Conservation (phyloP, 306 rosid genomes). For the Ziziphus jujuba region DNA sequence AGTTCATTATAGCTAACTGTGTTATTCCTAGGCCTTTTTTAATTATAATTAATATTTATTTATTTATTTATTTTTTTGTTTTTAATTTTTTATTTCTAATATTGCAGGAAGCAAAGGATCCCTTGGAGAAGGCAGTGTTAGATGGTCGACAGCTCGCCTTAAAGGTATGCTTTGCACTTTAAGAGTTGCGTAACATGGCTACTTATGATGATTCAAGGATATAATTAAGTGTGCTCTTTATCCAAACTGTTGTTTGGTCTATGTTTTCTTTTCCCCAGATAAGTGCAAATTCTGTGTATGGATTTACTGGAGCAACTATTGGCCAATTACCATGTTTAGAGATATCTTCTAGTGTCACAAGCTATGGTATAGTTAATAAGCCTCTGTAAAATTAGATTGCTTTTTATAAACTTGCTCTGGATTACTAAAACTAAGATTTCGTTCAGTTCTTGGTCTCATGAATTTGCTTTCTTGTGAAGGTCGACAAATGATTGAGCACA, state of each 20-base stretch:
- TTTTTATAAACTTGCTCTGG: slow-evolving; percentile 1
- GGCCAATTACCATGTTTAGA: slow-evolving; percentile 93
- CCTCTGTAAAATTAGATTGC: slow-evolving; percentile 8
- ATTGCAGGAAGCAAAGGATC: slow-evolving; percentile 84
- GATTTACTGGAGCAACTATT: slow-evolving; percentile 95
- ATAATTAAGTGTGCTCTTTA: slow-evolving; percentile 10
- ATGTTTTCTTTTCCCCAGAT: slow-evolving; percentile 46
- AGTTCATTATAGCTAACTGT: slow-evolving; percentile 9
- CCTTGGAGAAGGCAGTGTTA: slow-evolving; percentile 91
- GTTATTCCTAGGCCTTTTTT: slow-evolving; percentile 17
- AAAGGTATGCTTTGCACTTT: slow-evolving; percentile 50
- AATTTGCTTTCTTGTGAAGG: slow-evolving; percentile 53
- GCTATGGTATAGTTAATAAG: slow-evolving; percentile 70
- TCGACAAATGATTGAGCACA: slow-evolving; percentile 95
- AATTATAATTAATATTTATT: slow-evolving; percentile 17
- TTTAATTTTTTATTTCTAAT: slow-evolving; percentile 7
- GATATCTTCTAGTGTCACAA: slow-evolving; percentile 99
- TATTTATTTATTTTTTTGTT: not conserved
- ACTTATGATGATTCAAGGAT: slow-evolving; percentile 4
- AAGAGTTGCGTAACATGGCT: slow-evolving; percentile 12
- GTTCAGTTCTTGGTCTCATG: slow-evolving; percentile 25
- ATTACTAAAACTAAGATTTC: slow-evolving; percentile 17
- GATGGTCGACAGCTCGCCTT: slow-evolving; percentile 95
- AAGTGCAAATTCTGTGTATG: slow-evolving; percentile 98
- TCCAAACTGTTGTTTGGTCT: not conserved